A percentile compares a stretch with the other conserved stretches of the same genome.
Conservation (phyloP, 2,329 filamentous ascomycete species). For the Phaeosphaeria sp. region DNA sequence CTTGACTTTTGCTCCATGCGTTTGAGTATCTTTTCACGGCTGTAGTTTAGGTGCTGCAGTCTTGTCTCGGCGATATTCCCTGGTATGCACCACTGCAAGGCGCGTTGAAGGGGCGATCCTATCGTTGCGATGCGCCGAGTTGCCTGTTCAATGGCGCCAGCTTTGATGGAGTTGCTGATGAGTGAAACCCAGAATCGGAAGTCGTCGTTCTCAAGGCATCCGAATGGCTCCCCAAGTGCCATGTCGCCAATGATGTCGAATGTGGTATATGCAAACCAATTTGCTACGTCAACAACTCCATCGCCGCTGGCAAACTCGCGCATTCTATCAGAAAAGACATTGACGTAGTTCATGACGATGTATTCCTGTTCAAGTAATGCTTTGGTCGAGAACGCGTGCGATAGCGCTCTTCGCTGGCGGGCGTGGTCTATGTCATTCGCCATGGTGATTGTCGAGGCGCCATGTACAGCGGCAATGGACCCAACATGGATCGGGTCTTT, state of each 20-base stretch:
- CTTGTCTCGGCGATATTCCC: conserved; percentile 12
- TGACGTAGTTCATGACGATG: conserved; percentile 26
- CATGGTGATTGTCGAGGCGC: conserved; percentile 23
- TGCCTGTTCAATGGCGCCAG: conserved; percentile 24
- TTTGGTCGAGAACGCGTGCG: conserved; percentile 46
- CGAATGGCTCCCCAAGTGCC: conserved; percentile 57
- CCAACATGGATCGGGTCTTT: conserved; percentile 23
- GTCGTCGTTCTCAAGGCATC: conserved; percentile 21
- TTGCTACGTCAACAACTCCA: conserved; percentile 17
- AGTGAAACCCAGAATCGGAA: conserved; percentile 28
- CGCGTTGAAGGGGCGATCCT: conserved; percentile 1
- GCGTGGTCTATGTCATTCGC: conserved; percentile 23
- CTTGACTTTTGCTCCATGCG: conserved; percentile 20
- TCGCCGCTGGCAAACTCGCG: conserved; percentile 6
- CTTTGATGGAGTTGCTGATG: conserved; percentile 24
- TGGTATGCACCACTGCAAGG: conserved; percentile 22
- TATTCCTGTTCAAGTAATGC: conserved; percentile 49
- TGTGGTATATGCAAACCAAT: conserved; percentile 25
- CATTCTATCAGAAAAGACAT: conserved; percentile 9
- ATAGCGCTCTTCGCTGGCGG: conserved; percentile 29
- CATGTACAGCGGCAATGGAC: conserved; percentile 20
- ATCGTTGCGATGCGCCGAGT: conserved; percentile 20
- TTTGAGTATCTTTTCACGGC: conserved; percentile 28
- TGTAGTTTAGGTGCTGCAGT: conserved; percentile 24
- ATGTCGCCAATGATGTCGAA: conserved; percentile 50